A percentile compares a stretch with the other conserved stretches of the same genome.
Conservation (phyloP, 2,329 filamentous ascomycete species). For the Bipolaris gigantea region DNA sequence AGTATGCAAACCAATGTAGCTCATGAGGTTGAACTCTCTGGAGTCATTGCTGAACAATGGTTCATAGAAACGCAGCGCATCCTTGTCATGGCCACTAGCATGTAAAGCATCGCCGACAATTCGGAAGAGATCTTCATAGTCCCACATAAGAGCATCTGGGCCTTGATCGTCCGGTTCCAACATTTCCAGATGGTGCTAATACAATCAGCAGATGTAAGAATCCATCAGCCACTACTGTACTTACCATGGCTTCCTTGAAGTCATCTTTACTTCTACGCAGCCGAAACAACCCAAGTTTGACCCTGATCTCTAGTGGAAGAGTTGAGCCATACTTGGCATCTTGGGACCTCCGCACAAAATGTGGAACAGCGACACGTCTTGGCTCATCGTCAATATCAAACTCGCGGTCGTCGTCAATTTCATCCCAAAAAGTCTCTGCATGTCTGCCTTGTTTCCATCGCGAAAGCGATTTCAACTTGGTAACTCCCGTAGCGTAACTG, state of each 20-base stretch:
- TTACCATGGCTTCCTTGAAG: conserved; percentile 72
- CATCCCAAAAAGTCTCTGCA: conserved; percentile 77
- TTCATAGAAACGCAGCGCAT: conserved; percentile 62
- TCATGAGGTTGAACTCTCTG: conserved; percentile 33
- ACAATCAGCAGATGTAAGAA: conserved; percentile 30
- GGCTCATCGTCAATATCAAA: conserved; percentile 76
- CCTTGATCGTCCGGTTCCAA: conserved; percentile 65
- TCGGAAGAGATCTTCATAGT: conserved; percentile 78
- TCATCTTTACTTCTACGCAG: conserved; percentile 66
- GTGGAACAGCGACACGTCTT: conserved; percentile 63
- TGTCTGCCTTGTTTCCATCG: conserved; percentile 81
- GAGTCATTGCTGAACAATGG: conserved; percentile 45
- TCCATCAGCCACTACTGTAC: conserved; percentile 57
- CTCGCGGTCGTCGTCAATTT: conserved; percentile 77
- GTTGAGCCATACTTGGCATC: conserved; percentile 68
- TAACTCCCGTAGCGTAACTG: conserved; percentile 67
- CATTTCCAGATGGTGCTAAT: conserved; percentile 56
- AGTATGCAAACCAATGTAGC: conserved; percentile 46
- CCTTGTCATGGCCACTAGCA: conserved; percentile 53
- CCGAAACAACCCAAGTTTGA: conserved; percentile 83
- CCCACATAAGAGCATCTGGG: conserved; percentile 57
- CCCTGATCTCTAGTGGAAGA: conserved; percentile 78
- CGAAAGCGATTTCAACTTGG: conserved; percentile 69
- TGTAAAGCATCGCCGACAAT: conserved; percentile 66
- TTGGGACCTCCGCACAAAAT: conserved; percentile 62